Evolutionary conservation across 345 rosid species (phyloP).

Genomic region (Tarenaya hassleriana): DNA sequence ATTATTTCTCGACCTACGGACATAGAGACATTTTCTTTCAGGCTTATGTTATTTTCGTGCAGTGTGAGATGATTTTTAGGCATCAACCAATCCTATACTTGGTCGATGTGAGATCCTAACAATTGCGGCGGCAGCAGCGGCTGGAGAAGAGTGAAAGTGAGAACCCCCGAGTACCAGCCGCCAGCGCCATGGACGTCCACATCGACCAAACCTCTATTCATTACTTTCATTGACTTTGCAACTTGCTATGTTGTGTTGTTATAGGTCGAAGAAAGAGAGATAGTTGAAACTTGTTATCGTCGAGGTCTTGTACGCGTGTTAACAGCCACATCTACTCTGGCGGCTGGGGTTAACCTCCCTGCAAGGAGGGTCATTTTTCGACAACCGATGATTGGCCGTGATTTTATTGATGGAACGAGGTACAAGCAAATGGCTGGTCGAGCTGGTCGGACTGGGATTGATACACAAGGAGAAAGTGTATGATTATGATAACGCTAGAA

Average conservation of each 20-base stretch:
- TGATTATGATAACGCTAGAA: conserved; percentile 20
- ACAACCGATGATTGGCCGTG: conserved; percentile 93
- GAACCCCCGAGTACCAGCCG: too few species aligned
- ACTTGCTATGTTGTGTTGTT: conserved; percentile 19
- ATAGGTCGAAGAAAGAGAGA: conserved; percentile 96
- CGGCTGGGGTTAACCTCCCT: conserved; percentile 97
- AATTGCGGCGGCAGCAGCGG: too few species aligned
- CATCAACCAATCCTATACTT: too few species aligned
- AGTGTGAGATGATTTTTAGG: conserved; percentile 9
- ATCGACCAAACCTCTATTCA: too few species aligned
- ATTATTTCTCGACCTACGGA: conserved; percentile 12
- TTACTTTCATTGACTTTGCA: conserved; percentile 1
- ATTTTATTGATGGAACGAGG: conserved; percentile 95
- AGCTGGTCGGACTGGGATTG: conserved; percentile 99
- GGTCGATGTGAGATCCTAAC: too few species aligned
- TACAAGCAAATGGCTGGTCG: conserved; percentile 99
- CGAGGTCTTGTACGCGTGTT: conserved; percentile 81
- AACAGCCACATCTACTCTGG: conserved; percentile 97
- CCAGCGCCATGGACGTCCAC: too few species aligned
- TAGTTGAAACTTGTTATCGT: conserved; percentile 87
- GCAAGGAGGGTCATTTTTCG: conserved; percentile 98
- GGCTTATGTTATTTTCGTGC: conserved; percentile 12
- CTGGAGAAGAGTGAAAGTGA: too few species aligned
- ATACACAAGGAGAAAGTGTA: conserved; percentile 98
- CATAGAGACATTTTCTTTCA: conserved; percentile 10